Percentiles rank a stretch among this genome's conserved stretches.
Evolutionary conservation across 495 filamentous ascomycete genomes (phyloP).

Genomic region (Aspergillus asperescens): DNA sequence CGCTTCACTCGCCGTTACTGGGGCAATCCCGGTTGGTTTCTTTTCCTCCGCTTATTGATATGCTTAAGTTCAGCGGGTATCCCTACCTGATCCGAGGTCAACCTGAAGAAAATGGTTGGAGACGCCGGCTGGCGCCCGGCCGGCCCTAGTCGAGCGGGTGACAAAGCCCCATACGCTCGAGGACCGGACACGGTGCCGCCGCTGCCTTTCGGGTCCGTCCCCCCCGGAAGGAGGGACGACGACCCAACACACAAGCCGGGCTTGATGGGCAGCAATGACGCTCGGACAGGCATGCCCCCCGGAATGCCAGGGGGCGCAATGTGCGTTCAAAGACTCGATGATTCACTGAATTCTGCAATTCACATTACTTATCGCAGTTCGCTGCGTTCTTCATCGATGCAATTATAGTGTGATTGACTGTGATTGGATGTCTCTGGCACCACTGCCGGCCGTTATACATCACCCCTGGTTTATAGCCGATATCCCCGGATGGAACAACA

Average conservation of each 20-base stretch:
- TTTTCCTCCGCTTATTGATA: conserved; percentile 12
- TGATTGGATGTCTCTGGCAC: too few species aligned
- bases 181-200: conserved; percentile 6
- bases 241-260: conserved; percentile 10
- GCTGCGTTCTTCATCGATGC: conserved; percentile 11
- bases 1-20: conserved; percentile 10
- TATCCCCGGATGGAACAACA: too few species aligned
- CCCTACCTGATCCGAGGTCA: conserved; percentile 11
- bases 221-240: conserved; percentile 1
- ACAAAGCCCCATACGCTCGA: conserved; percentile 9
- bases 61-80: conserved; percentile 11
- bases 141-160: conserved; percentile 5
- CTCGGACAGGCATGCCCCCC: conserved; percentile 11
- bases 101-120: conserved; percentile 6
- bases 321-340: conserved; percentile 12
- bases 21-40: conserved; percentile 9
- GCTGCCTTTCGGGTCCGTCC: conserved; percentile 9
- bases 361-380: conserved; percentile 12
- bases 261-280: conserved; percentile 10
- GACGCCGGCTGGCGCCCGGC: conserved; percentile 3
- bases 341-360: conserved; percentile 14
- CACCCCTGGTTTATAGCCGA: too few species aligned
- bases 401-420: too few species aligned
- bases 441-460: too few species aligned
- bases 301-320: conserved; percentile 11